Base-by-base conservation (phyloP, 2,329 filamentous ascomycete species). In the Exutisphaerella laricina region DNA sequence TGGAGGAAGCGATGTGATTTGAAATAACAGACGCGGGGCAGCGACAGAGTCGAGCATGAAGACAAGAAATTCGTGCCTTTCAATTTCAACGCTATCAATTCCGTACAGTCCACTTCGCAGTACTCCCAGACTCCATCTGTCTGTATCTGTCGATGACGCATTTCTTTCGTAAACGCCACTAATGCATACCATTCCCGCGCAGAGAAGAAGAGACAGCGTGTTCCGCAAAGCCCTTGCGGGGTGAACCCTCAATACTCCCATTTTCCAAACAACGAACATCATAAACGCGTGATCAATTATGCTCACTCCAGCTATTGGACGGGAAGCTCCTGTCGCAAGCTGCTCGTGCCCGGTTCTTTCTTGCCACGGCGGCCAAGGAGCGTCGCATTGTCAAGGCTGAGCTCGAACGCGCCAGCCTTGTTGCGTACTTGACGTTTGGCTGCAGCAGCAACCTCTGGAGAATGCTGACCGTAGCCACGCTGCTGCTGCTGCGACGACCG, bases 331-430 rank as follows among this genome's bases (percentile, higher is more conserved):
- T 72, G 63, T 50, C 72, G 60, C 56, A 76, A 51, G 3, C 65
- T 63, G 53, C 71, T 75, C 1, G 65, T 65, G 41, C 64, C 66
- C n/a, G 33, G 23, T 8, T 48, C 52, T 61, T 72, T 73, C 64
- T 75, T 78, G 20, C 71, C 71, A 51, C 80, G 70, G 56, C 89
- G 79, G 22, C 89, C 89, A 4, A 98, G 71, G 39, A 98, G 68
- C 1, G 89, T 97, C 1, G 92, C 86, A 43, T 92, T 92, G 53
- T 94, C 88, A 26, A 98, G 70, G 60, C 81, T 96, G 34, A 98
- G 76, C 66, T 98, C 92, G 55, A 98, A 98, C 0, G 85, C 81
- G 22, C 87, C 88, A 8, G 58, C 54, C 65, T 83, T 85, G 55
- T 85, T 80, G 50, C 74, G 76, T 44, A 92, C 87, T 59, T 88